Conservation (phyloP, 2,329 filamentous ascomycete species). For the Curvularia spicifera region DNA sequence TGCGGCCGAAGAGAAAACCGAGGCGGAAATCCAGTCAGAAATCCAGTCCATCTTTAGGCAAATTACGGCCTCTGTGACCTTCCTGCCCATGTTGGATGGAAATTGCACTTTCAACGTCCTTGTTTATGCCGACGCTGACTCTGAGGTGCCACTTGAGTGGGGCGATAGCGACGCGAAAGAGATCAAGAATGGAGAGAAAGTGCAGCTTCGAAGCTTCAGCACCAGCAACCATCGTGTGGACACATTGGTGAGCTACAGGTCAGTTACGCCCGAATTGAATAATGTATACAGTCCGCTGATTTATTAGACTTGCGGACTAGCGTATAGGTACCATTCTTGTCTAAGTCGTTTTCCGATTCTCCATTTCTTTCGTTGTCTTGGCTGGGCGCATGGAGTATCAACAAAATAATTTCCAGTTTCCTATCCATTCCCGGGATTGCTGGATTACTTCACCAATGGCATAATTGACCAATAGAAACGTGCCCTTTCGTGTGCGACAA, state of each 20-base stretch:
- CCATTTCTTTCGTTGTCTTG: neutral
- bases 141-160: conserved; percentile 97
- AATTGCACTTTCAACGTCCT: conserved; percentile 99
- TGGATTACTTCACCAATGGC: neutral
- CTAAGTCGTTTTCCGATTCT: neutral
- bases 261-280: conserved; percentile 6
- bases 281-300: conserved; percentile 15
- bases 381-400: conserved; percentile 6
- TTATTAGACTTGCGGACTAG: conserved; percentile 35
- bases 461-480: neutral
- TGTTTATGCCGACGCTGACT: conserved; percentile 96
- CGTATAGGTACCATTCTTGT: neutral
- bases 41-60: conserved; percentile 97
- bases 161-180: conserved; percentile 98
- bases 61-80: conserved; percentile 96
- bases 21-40: conserved; percentile 91
- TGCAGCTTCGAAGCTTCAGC: conserved; percentile 94
- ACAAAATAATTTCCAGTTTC: neutral
- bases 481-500: neutral
- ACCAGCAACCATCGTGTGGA: conserved; percentile 94
- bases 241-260: conserved; percentile 90
- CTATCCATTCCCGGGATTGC: neutral
- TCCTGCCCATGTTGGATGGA: conserved; percentile 89
- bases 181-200: conserved; percentile 91
- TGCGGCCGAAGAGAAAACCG: conserved; percentile 73